Conservation (phyloP, 2,329 filamentous ascomycete species). For the Botrytis fragariae region DNA sequence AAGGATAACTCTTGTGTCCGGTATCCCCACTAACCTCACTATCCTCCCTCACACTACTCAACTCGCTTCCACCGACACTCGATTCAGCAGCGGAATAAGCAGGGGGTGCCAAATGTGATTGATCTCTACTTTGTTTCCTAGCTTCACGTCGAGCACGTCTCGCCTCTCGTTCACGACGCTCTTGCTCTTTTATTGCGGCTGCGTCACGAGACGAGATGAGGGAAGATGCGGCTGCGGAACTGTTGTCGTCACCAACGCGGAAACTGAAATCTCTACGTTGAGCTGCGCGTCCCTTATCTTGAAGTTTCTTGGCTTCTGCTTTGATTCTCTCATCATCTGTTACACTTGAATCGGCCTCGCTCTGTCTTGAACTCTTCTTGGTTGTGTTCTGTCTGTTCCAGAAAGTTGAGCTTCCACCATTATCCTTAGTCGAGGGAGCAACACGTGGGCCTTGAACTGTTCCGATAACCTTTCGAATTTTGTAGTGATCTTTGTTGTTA, state of each 20-base stretch:
- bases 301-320: slow-evolving; percentile 54
- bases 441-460: slow-evolving; percentile 16
- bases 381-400: slow-evolving; percentile 23
- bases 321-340: slow-evolving; percentile 48
- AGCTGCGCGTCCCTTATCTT: slow-evolving; percentile 50
- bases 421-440: slow-evolving; percentile 16
- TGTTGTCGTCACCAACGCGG: slow-evolving; percentile 36
- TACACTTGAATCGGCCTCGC: slow-evolving; percentile 8
- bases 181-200: slow-evolving; percentile 22
- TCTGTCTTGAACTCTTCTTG: slow-evolving; percentile 20
- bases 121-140: slow-evolving; percentile 29
- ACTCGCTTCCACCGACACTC: slow-evolving; percentile 11
- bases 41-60: slow-evolving; percentile 28
- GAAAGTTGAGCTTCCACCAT: slow-evolving; percentile 20
- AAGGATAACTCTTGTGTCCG: slow-evolving; percentile 40
- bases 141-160: slow-evolving; percentile 24
- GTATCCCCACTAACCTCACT: slow-evolving; percentile 32
- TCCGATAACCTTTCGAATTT: slow-evolving; percentile 36
- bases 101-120: slow-evolving; percentile 16
- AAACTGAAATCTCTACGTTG: slow-evolving; percentile 38
- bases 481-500: slow-evolving; percentile 30
- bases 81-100: slow-evolving; percentile 11
- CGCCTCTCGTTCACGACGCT: slow-evolving; percentile 21
- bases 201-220: slow-evolving; percentile 19
- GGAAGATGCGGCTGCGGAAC: slow-evolving; percentile 22